Conservation (phyloP, 768 basidiomycete genomes). For the Rubroboletus pulcherrimus region DNA sequence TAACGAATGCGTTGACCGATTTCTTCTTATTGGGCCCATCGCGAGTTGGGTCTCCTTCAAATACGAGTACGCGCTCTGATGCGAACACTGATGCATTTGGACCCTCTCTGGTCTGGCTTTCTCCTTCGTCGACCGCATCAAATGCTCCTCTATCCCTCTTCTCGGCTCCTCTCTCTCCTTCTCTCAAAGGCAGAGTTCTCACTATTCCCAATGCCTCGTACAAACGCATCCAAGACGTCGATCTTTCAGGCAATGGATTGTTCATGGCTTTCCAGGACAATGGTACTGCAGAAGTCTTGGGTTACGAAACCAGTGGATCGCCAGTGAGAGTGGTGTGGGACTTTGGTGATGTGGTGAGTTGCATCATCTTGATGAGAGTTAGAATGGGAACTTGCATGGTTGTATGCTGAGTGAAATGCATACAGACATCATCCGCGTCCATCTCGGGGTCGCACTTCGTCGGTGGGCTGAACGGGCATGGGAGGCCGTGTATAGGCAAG, state of each 20-base stretch:
- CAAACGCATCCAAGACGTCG: slow-evolving; percentile 56
- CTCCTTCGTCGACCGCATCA: slow-evolving; percentile 14
- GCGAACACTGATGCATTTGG: neutral
- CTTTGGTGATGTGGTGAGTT: slow-evolving; percentile 51
- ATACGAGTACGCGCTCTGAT: neutral
- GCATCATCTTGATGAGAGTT: neutral
- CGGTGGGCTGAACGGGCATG: slow-evolving; percentile 50
- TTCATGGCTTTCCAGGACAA: slow-evolving; percentile 57
- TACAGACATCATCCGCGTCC: slow-evolving; percentile 39
- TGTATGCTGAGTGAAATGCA: neutral
- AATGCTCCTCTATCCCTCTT: slow-evolving; percentile 16
- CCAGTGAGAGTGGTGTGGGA: slow-evolving; percentile 46
- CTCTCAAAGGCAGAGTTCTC: slow-evolving; percentile 46
- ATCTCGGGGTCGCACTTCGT: slow-evolving; percentile 51
- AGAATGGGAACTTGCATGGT: neutral
- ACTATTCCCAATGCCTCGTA: slow-evolving; percentile 44
- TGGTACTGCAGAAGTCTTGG: slow-evolving; percentile 55
- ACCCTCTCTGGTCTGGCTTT: slow-evolving; percentile 36
- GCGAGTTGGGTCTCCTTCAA: neutral
- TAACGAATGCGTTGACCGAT: slow-evolving; percentile 34
- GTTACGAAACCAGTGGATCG: slow-evolving; percentile 38
- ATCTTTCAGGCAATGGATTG: slow-evolving; percentile 50
- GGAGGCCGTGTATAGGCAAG: slow-evolving; percentile 54
- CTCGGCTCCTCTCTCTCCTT: slow-evolving; percentile 45
- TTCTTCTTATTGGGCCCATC: slow-evolving; percentile 34